phyloP scores from a whole-genome alignment of 83 land plant genomes.

The Picea mariana region DNA sequence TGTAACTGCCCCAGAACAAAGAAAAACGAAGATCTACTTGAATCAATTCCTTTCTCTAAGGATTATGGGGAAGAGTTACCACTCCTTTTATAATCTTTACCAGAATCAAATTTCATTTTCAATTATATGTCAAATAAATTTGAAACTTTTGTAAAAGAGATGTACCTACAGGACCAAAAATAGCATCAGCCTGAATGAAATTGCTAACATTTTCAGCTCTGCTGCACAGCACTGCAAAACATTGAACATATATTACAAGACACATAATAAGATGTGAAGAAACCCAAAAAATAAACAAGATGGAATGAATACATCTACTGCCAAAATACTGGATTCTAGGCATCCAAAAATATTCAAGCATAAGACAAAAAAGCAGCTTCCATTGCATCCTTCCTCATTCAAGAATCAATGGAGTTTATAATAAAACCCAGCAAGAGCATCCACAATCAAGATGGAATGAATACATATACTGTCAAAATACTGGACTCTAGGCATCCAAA shows the following conservation, averaged over 20 bases:
- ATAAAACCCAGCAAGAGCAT: background rate
- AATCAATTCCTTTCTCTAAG: background rate
- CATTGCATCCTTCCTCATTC: background rate
- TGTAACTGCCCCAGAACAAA: background rate
- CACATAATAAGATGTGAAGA: background rate
- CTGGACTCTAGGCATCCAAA: background rate
- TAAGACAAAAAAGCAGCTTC: background rate
- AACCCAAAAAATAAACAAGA: background rate
- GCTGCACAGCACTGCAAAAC: conserved; percentile 44
- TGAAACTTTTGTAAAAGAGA: conserved; percentile 12
- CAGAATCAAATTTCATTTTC: background rate
- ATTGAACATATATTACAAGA: background rate
- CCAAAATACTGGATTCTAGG: background rate
- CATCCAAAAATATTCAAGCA: background rate
- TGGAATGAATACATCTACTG: background rate
- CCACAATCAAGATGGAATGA: background rate
- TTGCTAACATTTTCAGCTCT: conserved; percentile 75
- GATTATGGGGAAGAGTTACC: background rate
- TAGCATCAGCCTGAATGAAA: conserved; percentile 75
- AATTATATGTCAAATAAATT: conserved; percentile 2
- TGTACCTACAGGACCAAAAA: conserved; percentile 84
- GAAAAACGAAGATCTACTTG: background rate
- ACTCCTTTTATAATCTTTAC: background rate
- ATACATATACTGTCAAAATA: background rate
- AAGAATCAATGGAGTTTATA: background rate